Percentiles rank a stretch among this genome's conserved stretches.
phyloP scores from a whole-genome alignment of 1,284 basidiomycete genomes.

The Tetrapyrgos nigripes region DNA sequence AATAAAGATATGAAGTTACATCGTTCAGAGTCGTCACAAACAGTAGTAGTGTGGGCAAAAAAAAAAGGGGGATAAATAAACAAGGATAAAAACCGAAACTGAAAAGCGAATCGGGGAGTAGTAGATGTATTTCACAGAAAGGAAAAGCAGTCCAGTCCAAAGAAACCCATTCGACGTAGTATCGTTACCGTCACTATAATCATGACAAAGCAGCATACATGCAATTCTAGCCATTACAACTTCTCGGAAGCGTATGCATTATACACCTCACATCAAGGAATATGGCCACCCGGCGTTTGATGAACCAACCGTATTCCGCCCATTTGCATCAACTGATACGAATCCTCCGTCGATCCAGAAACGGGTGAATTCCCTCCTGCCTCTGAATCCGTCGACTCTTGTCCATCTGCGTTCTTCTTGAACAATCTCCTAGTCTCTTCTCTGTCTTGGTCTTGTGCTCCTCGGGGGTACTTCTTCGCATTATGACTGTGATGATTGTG shows the following conservation, averaged over 20 bases:
- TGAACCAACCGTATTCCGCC: constrained; percentile 32
- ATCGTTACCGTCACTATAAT: no score
- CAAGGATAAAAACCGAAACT: no score
- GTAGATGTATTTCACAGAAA: no score
- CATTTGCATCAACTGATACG: constrained; percentile 10
- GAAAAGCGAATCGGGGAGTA: no score
- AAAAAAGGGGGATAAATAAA: no score
- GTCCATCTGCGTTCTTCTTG: constrained; percentile 24
- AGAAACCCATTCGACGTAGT: no score
- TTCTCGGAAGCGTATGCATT: background rate
- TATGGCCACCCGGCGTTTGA: background rate
- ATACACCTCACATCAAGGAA: background rate
- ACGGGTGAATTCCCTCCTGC: background rate
- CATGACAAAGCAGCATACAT: no score
- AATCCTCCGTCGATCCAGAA: constrained; percentile 12
- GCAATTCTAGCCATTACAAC: background rate
- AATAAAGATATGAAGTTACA: no score
- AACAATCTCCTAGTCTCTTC: constrained; percentile 48
- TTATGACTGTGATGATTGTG: no score
- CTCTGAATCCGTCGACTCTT: background rate
- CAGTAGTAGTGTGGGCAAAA: no score
- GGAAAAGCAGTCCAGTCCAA: no score
- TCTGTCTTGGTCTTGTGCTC: constrained; percentile 42
- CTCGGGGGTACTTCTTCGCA: constrained; percentile 44
- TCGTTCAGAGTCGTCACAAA: no score